Evolutionary conservation across 352 stramenopile genomes (phyloP).

Genomic region (Globisporangium parvum): DNA sequence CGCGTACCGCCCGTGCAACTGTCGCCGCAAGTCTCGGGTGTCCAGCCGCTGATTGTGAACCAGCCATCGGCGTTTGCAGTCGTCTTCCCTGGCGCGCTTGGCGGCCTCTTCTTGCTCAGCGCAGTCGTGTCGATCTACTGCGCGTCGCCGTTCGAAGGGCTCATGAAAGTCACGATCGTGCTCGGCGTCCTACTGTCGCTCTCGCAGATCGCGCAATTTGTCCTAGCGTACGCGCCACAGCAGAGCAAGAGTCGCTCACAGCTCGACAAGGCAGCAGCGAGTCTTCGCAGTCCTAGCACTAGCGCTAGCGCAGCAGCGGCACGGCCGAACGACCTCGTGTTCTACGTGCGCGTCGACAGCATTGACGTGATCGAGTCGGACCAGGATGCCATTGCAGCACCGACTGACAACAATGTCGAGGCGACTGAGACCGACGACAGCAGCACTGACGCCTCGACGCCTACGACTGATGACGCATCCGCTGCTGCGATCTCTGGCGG

Average conservation of each 20-base stretch:
- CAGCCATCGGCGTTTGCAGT: constrained; percentile 49
- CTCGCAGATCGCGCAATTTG: constrained; percentile 68
- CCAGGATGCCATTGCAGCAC: constrained; percentile 30
- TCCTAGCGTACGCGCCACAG: constrained; percentile 31
- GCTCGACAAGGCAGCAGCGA: neutral
- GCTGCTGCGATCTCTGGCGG: constrained; percentile 39
- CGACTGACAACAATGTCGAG: constrained; percentile 4
- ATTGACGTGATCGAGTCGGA: constrained; percentile 65
- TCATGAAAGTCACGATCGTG: constrained; percentile 87
- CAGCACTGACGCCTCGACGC: too few species aligned
- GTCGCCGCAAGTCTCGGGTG: constrained; percentile 34
- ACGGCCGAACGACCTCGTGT: constrained; percentile 25
- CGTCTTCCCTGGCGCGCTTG: constrained; percentile 59
- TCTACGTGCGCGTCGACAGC: constrained; percentile 47
- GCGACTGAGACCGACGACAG: neutral
- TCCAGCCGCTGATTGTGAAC: constrained; percentile 31
- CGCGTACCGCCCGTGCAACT: constrained; percentile 27
- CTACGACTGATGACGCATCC: neutral
- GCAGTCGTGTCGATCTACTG: constrained; percentile 72
- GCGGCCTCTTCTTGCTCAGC: constrained; percentile 70
- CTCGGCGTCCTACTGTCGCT: constrained; percentile 71
- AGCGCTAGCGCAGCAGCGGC: constrained; percentile 6
- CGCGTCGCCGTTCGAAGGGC: constrained; percentile 58
- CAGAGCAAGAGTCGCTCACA: constrained; percentile 16
- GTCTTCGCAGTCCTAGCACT: neutral